Conservation (phyloP, 352 stramenopile genomes). For the Aphanomyces euteiches region DNA sequence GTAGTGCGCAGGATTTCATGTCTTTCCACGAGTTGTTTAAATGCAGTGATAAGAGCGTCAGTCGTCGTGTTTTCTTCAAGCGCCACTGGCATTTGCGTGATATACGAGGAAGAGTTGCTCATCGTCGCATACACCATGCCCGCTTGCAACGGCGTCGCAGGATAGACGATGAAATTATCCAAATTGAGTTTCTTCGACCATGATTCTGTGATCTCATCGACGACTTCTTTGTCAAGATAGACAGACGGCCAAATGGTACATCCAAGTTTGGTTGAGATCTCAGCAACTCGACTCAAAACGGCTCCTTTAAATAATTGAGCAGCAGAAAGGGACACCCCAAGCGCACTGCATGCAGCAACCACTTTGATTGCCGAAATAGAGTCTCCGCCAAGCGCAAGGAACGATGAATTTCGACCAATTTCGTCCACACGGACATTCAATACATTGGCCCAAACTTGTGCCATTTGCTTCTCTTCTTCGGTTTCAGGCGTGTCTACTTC, state of each 20-base stretch:
- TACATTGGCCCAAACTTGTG: background rate
- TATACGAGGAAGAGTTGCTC: background rate
- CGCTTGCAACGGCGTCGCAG: background rate
- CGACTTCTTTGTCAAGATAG: background rate
- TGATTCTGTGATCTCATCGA: background rate
- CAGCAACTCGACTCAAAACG: background rate
- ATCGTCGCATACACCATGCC: background rate
- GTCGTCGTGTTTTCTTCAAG: background rate
- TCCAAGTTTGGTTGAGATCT: background rate
- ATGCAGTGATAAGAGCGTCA: background rate
- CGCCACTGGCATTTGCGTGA: background rate
- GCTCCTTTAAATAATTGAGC: background rate
- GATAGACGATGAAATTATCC: background rate
- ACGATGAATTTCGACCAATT: background rate
- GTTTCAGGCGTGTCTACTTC: background rate
- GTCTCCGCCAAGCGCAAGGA: background rate
- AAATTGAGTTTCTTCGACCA: background rate
- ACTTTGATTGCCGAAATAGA: background rate
- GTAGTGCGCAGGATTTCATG: conserved; percentile 6
- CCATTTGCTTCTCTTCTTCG: background rate
- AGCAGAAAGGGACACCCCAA: background rate
- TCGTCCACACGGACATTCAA: background rate
- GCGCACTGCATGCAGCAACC: background rate
- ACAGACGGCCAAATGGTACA: background rate
- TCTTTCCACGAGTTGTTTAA: background rate